phyloP scores from a whole-genome alignment of 495 filamentous ascomycete genomes.

The Aspergillus diversus region DNA sequence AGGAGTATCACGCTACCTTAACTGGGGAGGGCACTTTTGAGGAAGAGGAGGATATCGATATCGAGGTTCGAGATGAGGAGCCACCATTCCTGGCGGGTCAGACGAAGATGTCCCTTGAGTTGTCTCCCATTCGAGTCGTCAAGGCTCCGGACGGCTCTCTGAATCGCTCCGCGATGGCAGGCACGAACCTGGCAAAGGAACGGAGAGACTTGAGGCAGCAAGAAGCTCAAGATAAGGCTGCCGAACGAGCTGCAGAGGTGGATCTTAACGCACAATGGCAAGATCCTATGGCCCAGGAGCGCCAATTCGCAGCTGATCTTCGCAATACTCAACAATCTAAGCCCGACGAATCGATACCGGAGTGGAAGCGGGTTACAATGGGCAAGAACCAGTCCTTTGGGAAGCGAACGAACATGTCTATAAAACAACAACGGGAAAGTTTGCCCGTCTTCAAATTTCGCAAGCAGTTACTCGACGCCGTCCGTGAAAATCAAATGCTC shows the following conservation, averaged over 20 bases:
- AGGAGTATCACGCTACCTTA: constrained; percentile 87
- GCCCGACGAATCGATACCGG: constrained; percentile 72
- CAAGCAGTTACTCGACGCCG: constrained; percentile 84
- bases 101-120: constrained; percentile 91
- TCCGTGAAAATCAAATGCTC: constrained; percentile 83
- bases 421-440: constrained; percentile 91
- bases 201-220: constrained; percentile 85
- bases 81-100: constrained; percentile 95
- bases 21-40: constrained; percentile 88
- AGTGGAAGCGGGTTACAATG: constrained; percentile 88
- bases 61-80: constrained; percentile 94
- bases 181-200: constrained; percentile 87
- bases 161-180: constrained; percentile 93
- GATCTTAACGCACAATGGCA: constrained; percentile 94
- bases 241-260: constrained; percentile 75
- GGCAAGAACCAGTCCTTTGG: constrained; percentile 83
- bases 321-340: constrained; percentile 59
- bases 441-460: constrained; percentile 91
- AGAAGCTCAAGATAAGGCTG: constrained; percentile 82
- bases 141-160: constrained; percentile 96
- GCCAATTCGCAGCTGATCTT: constrained; percentile 86
- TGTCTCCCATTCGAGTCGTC: constrained; percentile 93
- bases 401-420: constrained; percentile 85
- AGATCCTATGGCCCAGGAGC: constrained; percentile 90
- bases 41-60: constrained; percentile 95